Evolutionary conservation across 495 filamentous ascomycete species (phyloP), one percentile per base, ranked within the genome.

Genomic region (Platismatia glauca): DNA sequence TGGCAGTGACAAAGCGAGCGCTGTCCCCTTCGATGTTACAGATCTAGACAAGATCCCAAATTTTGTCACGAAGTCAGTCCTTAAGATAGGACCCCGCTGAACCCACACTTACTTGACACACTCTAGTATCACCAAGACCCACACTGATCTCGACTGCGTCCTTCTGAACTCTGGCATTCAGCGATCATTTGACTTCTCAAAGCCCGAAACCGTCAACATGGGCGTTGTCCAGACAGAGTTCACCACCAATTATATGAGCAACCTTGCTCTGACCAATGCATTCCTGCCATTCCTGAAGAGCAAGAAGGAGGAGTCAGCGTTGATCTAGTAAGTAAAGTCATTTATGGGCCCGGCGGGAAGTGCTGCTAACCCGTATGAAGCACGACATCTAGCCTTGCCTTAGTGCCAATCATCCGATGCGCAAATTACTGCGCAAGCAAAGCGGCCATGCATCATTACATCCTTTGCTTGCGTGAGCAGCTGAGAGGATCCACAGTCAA

Each of bases 231-330:
- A 81, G 50, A 64, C 73, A 9, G 89, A 91, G 68, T 61, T 89
- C 33, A 73, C 71, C 12, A 89, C 84, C 3, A 91, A 91, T 73
- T 91, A 89, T 72, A 79, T 81, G 35, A 77, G 86, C 20, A 78
- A 80, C 55, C 69, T 91, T 9, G 77, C 82, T 63, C 74, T 89
- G 2, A 79, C 82, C 27, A 79, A 83, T 16, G 79, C 79, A 0
- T 85, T 91, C 70, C 75, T 89, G 1, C 84, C 88, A 0, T 81
- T 84, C 65, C 76, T 91, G 3, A 77, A 83, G 64, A 73, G 71
- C 43, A 77, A 83, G 63, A 12, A 68, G 22, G 60, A 59, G 6
- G 65, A 73, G 63, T 71, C 76, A 2, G 69, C 70, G 0, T 57
- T 78, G 31, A 68, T 71, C 4, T 78, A 75, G 75, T 77, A 64